phyloP scores from a whole-genome alignment of 768 basidiomycete species.

The Suillus americanus region DNA sequence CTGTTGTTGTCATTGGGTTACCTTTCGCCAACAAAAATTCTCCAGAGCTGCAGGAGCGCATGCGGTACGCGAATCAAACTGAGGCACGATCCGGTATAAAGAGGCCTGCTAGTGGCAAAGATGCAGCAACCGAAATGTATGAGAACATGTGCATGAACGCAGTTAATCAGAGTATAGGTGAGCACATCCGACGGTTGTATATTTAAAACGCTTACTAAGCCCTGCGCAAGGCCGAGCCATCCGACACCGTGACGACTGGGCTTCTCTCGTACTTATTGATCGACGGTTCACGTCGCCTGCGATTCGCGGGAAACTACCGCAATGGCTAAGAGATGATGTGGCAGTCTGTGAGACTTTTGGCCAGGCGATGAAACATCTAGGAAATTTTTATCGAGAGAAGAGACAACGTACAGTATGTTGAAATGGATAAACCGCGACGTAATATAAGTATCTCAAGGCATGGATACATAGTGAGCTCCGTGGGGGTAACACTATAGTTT shows the following conservation, averaged over 20 bases:
- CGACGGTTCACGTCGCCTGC: conserved; percentile 68
- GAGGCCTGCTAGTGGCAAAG: conserved; percentile 42
- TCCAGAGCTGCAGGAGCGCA: conserved; percentile 85
- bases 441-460: background rate
- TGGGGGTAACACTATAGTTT: background rate
- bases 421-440: background rate
- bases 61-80: conserved; percentile 79
- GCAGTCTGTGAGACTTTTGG: conserved; percentile 66
- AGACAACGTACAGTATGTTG: conserved; percentile 18
- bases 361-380: conserved; percentile 65
- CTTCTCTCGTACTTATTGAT: conserved; percentile 86
- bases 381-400: conserved; percentile 67
- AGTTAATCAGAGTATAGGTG: conserved; percentile 97
- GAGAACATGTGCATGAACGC: conserved; percentile 92
- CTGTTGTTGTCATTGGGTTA: conserved; percentile 84
- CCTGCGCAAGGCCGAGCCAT: conserved; percentile 77
- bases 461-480: background rate
- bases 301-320: conserved; percentile 81
- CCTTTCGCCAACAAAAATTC: conserved; percentile 94
- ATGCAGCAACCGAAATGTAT: conserved; percentile 82
- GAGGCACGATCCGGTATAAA: conserved; percentile 44
- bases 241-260: conserved; percentile 90
- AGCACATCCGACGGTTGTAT: conserved; percentile 18
- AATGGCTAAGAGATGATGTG: conserved; percentile 78
- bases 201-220: conserved; percentile 4